phyloP scores from a whole-genome alignment of 176 grass and related monocot species.

The Phoenix dactylifera region DNA sequence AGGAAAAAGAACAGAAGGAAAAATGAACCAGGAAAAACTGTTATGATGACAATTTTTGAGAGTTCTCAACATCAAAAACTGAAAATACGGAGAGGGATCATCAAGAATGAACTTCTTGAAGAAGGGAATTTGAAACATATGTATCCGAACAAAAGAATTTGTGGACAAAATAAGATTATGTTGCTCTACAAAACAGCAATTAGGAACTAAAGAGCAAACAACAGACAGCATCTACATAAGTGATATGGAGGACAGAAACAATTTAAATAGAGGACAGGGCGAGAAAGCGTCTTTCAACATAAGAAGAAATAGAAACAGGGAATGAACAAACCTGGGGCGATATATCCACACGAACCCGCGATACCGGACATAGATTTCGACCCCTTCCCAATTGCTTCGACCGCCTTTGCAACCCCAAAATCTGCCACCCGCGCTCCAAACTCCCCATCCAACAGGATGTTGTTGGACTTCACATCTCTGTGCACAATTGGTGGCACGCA shows the following conservation, averaged over 20 bases:
- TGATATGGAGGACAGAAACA: background rate
- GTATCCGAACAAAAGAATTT: too few relatives aligned
- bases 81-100: too few relatives aligned
- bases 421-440: constrained; percentile 62
- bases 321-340: constrained; percentile 60
- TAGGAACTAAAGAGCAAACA: too few relatives aligned
- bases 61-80: too few relatives aligned
- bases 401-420: constrained; percentile 66
- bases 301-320: background rate
- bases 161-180: too few relatives aligned
- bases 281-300: background rate
- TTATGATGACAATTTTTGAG: too few relatives aligned
- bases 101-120: too few relatives aligned
- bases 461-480: constrained; percentile 91
- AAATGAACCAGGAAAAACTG: too few relatives aligned
- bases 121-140: too few relatives aligned
- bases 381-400: constrained; percentile 25
- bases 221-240: background rate
- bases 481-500: constrained; percentile 60
- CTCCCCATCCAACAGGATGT: constrained; percentile 70
- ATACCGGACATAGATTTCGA: constrained; percentile 54
- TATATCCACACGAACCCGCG: constrained; percentile 77
- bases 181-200: too few relatives aligned
- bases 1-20: too few relatives aligned
- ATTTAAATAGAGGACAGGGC: background rate